Evolutionary conservation across 768 basidiomycete species (phyloP), one percentile per base, ranked within the genome.

Genomic region (Ramaria rubella): DNA sequence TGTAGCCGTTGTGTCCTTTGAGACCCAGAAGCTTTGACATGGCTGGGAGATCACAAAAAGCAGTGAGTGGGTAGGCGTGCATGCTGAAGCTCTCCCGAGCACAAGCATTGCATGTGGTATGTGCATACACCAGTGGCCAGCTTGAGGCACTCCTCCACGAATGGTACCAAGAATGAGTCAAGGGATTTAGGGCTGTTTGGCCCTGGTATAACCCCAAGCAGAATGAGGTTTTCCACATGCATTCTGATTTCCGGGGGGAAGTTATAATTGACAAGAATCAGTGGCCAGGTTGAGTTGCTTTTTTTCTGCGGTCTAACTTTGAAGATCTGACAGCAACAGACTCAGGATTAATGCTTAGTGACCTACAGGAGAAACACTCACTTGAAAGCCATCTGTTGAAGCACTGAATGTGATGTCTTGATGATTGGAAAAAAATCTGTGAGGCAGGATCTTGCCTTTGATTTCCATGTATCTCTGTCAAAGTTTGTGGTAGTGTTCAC

Each of bases 321-420:
- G 19, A 23, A 49, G 7, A 49, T 30, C 48, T 49, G 15, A n/a
- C 15, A 45, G 19, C 8, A 8, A 17, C 7, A 8, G 8, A 45
- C n/a, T 45, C 9, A 8, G 9, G 43, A 7, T 9, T 45, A n/a
- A 24, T n/a, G 19, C 19, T 24, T 9, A 45, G 7, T 45, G 23
- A 8, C n/a, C 7, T 45, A 45, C n/a, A 7, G 19, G n/a, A n/a
- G n/a, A n/a, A n/a, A n/a, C n/a, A 24, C 43, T 45, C 4, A 52
- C 31, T 26, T 52, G 30, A 61, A 77, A 77, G 0, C 79, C 73
- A 63, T 81, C 77, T 0, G 69, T 69, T 3, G 71, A 72, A 1
- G 79, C 55, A 0, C 69, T 71, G 6, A 80, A 66, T 1, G 77
- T 75, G 21, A 81, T 63, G 50, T 81, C 77, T 6, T 64, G 65